Evolutionary conservation across 2,329 filamentous ascomycete genomes (phyloP).

Genomic region (Pyrenophora graminea): DNA sequence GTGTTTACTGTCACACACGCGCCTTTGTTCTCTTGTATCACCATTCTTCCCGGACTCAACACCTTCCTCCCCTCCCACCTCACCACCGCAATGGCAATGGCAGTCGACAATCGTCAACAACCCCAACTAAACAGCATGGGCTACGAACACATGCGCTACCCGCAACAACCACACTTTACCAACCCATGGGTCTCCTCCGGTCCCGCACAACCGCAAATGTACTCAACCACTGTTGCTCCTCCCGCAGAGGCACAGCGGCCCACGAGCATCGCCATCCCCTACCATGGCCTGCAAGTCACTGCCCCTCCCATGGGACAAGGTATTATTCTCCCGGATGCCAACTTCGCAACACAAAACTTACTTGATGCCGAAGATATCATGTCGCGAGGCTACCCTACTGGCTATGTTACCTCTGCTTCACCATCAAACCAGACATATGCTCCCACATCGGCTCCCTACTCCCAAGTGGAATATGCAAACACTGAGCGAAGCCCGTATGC

Average conservation of each 20-base stretch:
- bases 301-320: slow-evolving; percentile 71
- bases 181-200: slow-evolving; percentile 79
- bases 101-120: slow-evolving; percentile 84
- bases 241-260: slow-evolving; percentile 58
- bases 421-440: slow-evolving; percentile 70
- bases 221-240: slow-evolving; percentile 67
- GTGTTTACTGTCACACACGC: slow-evolving; percentile 34
- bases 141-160: slow-evolving; percentile 80
- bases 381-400: slow-evolving; percentile 70
- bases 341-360: slow-evolving; percentile 68
- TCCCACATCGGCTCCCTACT: slow-evolving; percentile 72
- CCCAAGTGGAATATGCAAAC: slow-evolving; percentile 72
- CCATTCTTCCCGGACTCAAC: slow-evolving; percentile 16
- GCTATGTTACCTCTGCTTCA: slow-evolving; percentile 71
- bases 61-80: slow-evolving; percentile 6
- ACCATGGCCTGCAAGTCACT: slow-evolving; percentile 74
- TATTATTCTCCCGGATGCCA: slow-evolving; percentile 67
- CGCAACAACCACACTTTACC: slow-evolving; percentile 73
- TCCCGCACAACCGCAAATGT: slow-evolving; percentile 63
- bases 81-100: slow-evolving; percentile 77
- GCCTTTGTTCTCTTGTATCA: slow-evolving; percentile 31
- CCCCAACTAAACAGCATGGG: slow-evolving; percentile 68
- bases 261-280: slow-evolving; percentile 69
- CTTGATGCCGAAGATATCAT: slow-evolving; percentile 77
- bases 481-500: slow-evolving; percentile 58